Percentiles rank a stretch among this genome's conserved stretches.
Evolutionary conservation across 192 early-diverging fungal genomes (phyloP).

Genomic region (Rhizophagus sp.): DNA sequence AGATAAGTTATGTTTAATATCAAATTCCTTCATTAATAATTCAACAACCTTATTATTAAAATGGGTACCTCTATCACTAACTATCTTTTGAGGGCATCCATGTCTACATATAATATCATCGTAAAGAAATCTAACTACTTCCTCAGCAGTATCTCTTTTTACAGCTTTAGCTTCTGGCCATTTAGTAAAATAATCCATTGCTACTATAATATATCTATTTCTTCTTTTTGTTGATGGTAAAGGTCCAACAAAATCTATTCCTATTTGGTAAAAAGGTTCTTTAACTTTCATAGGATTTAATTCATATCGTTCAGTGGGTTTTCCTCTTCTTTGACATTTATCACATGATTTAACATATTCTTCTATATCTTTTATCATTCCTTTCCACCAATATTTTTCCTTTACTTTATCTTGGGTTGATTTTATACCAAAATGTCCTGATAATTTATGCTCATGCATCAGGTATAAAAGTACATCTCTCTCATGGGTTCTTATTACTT

Average conservation of each 20-base stretch:
- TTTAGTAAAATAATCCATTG: slow-evolving; percentile 24
- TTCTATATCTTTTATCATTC: not conserved
- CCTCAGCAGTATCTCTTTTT: not conserved
- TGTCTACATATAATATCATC: slow-evolving; percentile 29
- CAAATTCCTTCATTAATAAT: not conserved
- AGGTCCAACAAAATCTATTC: slow-evolving; percentile 15
- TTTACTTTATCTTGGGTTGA: not conserved
- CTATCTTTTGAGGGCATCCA: too few species aligned
- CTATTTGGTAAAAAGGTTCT: not conserved
- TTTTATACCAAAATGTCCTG: not conserved
- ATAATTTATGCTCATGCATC: not conserved
- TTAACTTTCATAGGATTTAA: not conserved
- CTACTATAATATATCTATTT: too few species aligned
- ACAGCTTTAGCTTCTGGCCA: slow-evolving; percentile 27
- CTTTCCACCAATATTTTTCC: not conserved
- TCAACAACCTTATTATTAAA: slow-evolving; percentile 13
- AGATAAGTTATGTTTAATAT: not conserved
- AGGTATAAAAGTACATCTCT: not conserved
- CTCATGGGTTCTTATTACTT: not conserved
- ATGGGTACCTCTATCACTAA: slow-evolving; percentile 22
- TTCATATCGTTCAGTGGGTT: not conserved
- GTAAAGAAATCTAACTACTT: slow-evolving; percentile 16
- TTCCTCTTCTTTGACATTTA: too few species aligned
- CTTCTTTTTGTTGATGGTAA: not conserved
- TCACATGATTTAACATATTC: not conserved